Evolutionary conservation across 306 rosid species (phyloP).

Genomic region (Rosa rugosa): DNA sequence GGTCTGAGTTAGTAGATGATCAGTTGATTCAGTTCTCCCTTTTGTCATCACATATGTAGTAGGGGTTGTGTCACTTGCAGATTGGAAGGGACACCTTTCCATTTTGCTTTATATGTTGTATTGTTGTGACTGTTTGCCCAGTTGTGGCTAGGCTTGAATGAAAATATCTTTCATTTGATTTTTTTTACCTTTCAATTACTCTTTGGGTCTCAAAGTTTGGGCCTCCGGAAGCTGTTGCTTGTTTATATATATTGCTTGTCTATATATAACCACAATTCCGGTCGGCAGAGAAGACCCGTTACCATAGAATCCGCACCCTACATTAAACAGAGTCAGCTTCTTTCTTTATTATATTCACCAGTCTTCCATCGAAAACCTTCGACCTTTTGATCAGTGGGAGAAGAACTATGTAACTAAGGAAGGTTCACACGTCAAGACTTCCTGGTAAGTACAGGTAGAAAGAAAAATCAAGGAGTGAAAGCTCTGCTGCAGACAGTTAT

Average conservation of each 20-base stretch:
- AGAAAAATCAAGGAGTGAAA: neutral
- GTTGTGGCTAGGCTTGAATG: neutral
- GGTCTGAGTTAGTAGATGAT: too few species aligned
- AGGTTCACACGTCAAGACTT: neutral
- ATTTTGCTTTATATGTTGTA: too few species aligned
- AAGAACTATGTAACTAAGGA: neutral
- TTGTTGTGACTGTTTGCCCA: neutral
- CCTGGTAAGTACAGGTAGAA: neutral
- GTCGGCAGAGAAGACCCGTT: neutral
- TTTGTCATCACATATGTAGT: neutral
- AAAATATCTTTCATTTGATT: neutral
- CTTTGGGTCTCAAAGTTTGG: neutral
- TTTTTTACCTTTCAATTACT: neutral
- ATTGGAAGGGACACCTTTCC: neutral
- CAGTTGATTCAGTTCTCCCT: neutral
- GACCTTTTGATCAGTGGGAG: neutral
- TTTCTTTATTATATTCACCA: neutral
- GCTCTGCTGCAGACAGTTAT: neutral
- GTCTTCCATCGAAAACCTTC: neutral
- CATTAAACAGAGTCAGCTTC: neutral
- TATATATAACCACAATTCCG: neutral
- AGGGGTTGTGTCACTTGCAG: neutral
- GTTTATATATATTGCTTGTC: neutral
- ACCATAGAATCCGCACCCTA: neutral
- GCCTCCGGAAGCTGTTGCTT: neutral